Base-by-base conservation (phyloP, 179 eudicot genomes). In the Carnegiea gigantea region DNA sequence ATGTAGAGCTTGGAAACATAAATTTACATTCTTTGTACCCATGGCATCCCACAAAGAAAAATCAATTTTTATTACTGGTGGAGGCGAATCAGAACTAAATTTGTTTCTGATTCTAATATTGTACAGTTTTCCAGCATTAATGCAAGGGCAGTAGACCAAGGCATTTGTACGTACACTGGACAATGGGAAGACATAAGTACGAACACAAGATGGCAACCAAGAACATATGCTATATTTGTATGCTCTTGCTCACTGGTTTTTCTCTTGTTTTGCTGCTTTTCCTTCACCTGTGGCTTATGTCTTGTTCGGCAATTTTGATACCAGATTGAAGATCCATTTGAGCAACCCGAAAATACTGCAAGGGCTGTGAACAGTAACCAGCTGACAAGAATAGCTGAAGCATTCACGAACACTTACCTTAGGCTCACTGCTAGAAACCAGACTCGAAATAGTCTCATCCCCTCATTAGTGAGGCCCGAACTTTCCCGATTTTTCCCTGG, bases 251-350 rank as follows among this genome's bases (percentile, higher is more conserved):
- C 70, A 23, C 44, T 44, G 17, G 57, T 18, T 77, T 36, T 17
- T 48, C 59, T 51, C 71, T 62, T 3, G 53, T 78, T 54, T 75
- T 13, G 46, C 51, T 54, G 11, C 70, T 57, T 10, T 73, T 28
- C 49, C 17, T 20, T 14, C 18, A 38, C 5, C 5, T 24, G 12
- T 64, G 49, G 36, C 36, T 81, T 68, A 75, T 9, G 9, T 73
- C 33, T 68, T 30, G 10, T 80, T 82, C 43, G 78, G 53, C 28
- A 40, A 68, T 51, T 57, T 21, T 80, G 44, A 76, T 82, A 48
- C 77, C 81, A 95, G 98, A 89, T 93, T 73, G 98, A 95, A 89
- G 98, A 95, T 88, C 98, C 98, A 75, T 94, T 93, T 80, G 98
- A 95, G 87, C 98, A 91, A 84, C 95, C 98, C 48, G 84, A 73